phyloP scores from a whole-genome alignment of 2,329 filamentous ascomycete genomes.

The Sarocladiaceae sp. region DNA sequence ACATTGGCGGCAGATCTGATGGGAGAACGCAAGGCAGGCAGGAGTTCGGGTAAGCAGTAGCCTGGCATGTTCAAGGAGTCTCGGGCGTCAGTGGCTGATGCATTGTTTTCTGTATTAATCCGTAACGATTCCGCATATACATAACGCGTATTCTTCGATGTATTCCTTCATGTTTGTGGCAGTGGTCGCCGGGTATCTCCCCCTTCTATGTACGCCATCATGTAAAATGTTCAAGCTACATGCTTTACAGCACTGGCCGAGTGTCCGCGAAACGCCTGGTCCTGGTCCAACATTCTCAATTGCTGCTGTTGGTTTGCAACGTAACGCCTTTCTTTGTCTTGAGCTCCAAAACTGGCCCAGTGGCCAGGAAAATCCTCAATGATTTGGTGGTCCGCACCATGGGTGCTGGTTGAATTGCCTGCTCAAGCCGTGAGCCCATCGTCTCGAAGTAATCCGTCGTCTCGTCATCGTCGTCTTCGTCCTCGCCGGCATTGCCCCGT shows the following conservation, averaged over 20 bases:
- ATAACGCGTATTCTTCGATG: background rate
- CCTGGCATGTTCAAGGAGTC: background rate
- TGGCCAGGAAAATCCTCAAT: conserved; percentile 55
- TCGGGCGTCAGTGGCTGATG: background rate
- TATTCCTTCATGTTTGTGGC: background rate
- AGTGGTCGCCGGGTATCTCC: conserved; percentile 3
- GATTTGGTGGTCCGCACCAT: conserved; percentile 42
- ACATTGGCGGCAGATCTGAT: too few species aligned
- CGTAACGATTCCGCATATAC: conserved; percentile 1
- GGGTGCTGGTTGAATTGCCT: conserved; percentile 41
- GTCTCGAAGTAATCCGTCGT: conserved; percentile 47
- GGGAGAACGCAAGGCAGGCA: too few species aligned
- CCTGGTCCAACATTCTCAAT: background rate
- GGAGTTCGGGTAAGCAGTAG: too few species aligned
- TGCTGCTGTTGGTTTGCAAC: conserved; percentile 35
- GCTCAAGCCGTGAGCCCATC: conserved; percentile 50
- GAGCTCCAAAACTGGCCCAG: conserved; percentile 47
- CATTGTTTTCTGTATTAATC: background rate
- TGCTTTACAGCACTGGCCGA: too few species aligned
- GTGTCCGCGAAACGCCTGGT: too few species aligned
- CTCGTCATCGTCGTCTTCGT: conserved; percentile 24
- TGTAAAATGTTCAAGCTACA: too few species aligned
- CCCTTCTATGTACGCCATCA: too few species aligned
- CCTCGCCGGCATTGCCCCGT: conserved; percentile 5
- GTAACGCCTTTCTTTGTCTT: conserved; percentile 40